A percentile compares a stretch with the other conserved stretches of the same genome.
These are phyloP conservation scores for Prunus salicina DNA, from an alignment of 306 rosid species.

Conservation along the genomic window DNA sequence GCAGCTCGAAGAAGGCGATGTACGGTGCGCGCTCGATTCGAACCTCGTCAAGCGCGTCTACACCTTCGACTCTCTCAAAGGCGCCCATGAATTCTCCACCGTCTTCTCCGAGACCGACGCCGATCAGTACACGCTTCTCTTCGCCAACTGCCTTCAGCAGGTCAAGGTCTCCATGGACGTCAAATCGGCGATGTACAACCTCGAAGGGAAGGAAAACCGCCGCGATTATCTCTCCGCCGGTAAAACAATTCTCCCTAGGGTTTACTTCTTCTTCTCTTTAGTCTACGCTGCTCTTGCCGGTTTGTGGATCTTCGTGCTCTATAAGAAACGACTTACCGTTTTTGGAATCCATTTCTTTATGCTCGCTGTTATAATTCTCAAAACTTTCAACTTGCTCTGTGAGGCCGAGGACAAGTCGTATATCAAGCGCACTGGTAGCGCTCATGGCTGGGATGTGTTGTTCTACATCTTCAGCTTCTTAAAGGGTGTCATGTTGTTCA, in stretches of 20 bases:
- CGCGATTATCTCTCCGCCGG: conserved; percentile 90
- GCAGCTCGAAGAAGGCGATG: conserved; percentile 63
- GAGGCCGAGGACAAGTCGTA: conserved; percentile 92
- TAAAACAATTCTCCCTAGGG: conserved; percentile 66
- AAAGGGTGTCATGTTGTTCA: conserved; percentile 79
- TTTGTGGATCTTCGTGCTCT: conserved; percentile 62
- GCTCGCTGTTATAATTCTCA: conserved; percentile 81
- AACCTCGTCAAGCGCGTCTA: conserved; percentile 57
- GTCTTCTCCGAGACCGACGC: conserved; percentile 52
- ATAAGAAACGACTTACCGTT: conserved; percentile 72
- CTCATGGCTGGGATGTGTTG: conserved; percentile 95
- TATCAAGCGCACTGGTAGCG: conserved; percentile 80
- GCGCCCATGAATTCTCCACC: conserved; percentile 5
- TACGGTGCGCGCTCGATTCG: conserved; percentile 65
- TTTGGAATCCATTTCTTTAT: conserved; percentile 83
- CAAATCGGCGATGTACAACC: conserved; percentile 77
- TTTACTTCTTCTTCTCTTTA: conserved; percentile 66
- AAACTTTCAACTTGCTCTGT: conserved; percentile 69
- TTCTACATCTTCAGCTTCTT: conserved; percentile 87
- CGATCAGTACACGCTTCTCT: conserved; percentile 81
- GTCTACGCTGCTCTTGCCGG: conserved; percentile 50
- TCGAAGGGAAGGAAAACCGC: conserved; percentile 54
- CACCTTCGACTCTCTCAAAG: conserved; percentile 47
- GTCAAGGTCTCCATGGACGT: conserved; percentile 64
- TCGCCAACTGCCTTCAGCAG: conserved; percentile 64